Evolutionary conservation across 768 basidiomycete genomes (phyloP).

Genomic region (Psilocybe subaeruginosa): DNA sequence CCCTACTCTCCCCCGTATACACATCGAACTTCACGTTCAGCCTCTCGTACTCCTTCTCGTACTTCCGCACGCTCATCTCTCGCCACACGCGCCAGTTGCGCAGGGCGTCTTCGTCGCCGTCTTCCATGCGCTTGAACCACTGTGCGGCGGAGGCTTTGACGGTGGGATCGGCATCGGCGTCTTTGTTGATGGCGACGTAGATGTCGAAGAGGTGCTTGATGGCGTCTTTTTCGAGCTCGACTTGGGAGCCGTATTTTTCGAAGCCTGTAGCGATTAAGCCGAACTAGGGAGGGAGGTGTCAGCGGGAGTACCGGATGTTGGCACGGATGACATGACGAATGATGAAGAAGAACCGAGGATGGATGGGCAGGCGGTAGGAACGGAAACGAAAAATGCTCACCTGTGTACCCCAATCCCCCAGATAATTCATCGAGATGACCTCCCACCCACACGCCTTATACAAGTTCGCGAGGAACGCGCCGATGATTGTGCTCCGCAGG

Average conservation of each 20-base stretch:
- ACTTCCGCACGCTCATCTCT: conserved; percentile 87
- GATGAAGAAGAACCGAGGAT: background rate
- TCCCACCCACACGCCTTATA: conserved; percentile 95
- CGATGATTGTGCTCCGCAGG: conserved; percentile 96
- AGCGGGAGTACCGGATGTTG: background rate
- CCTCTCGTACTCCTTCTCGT: conserved; percentile 83
- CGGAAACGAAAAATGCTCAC: conserved; percentile 41
- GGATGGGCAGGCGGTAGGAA: background rate
- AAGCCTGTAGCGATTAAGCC: conserved; percentile 91
- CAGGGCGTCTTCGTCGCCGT: conserved; percentile 84
- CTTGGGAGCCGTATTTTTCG: conserved; percentile 87
- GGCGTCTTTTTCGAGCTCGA: conserved; percentile 81
- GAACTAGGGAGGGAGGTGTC: conserved; percentile 47
- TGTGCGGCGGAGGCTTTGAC: conserved; percentile 78
- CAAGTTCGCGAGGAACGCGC: conserved; percentile 89
- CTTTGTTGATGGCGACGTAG: conserved; percentile 93
- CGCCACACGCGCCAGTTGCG: conserved; percentile 94
- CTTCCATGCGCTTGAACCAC: conserved; percentile 96
- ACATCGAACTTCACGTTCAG: conserved; percentile 91
- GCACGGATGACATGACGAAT: too few relatives aligned
- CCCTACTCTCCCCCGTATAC: conserved; percentile 89
- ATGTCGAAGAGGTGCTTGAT: conserved; percentile 95
- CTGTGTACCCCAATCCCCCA: conserved; percentile 99
- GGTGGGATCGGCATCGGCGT: conserved; percentile 69
- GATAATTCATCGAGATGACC: conserved; percentile 89